These are phyloP conservation scores for Verticillium isaacii DNA, from an alignment of 2,329 filamentous ascomycete genomes.

Conservation along the genomic window DNA sequence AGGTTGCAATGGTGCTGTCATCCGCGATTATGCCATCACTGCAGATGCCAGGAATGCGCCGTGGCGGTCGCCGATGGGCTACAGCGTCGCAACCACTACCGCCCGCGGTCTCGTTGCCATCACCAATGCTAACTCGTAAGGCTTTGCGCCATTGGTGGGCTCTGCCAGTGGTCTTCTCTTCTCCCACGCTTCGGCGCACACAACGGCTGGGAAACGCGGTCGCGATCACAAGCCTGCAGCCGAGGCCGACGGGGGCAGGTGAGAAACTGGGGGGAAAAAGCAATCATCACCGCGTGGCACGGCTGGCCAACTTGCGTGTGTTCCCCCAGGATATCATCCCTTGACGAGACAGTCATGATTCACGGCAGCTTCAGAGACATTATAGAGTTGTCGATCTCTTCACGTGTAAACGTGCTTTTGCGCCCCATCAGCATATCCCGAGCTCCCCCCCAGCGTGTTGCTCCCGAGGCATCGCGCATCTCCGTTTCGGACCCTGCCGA, in stretches of 20 bases:
- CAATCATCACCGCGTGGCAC: not conserved
- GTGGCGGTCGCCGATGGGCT: not conserved
- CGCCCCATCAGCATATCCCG: not conserved
- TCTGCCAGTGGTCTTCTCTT: not conserved
- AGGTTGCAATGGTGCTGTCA: not conserved
- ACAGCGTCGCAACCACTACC: not conserved
- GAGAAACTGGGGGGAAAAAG: not conserved
- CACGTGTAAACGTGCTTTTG: not conserved
- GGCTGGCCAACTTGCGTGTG: not conserved
- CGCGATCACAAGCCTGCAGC: not conserved
- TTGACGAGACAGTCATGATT: not conserved
- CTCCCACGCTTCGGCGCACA: not conserved
- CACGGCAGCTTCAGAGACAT: not conserved
- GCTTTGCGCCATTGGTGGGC: not conserved
- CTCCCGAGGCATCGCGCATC: not conserved
- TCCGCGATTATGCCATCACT: not conserved
- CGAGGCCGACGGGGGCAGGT: not conserved
- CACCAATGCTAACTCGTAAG: not conserved
- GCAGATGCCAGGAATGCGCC: not conserved
- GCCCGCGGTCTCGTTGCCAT: not conserved
- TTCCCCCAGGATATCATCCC: not conserved
- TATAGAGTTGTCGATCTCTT: not conserved
- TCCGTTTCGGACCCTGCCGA: conserved; percentile 1
- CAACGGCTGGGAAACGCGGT: not conserved
- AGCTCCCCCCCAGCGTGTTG: not conserved